Evolutionary conservation across 805 yeast genomes (phyloP), one percentile per base, ranked within the genome.

Genomic region (Ogataea ganodermae): DNA sequence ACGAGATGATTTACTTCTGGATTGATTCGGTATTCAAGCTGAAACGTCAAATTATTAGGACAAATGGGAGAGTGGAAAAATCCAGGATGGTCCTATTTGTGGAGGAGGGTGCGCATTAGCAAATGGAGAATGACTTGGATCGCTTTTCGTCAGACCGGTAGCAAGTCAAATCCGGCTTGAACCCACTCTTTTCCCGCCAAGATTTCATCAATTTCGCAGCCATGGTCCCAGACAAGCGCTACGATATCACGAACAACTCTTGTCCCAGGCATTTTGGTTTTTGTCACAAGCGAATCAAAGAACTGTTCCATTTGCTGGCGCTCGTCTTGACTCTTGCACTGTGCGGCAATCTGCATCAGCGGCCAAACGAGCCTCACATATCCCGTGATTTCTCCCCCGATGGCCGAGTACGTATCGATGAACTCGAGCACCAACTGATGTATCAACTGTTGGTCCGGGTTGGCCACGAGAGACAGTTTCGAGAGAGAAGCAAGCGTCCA

Each of bases 281-380:
- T 66, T 10, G 56, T 48, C 48, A 69, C 70, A 6, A 74, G 56
- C 1, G 56, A 57, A 30, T 66, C 68, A 62, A 73, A 65, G 50
- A 58, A 65, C 10, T 42, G 28, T 13, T 42, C 45, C 18, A 74
- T 40, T 3, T 41, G 46, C 1, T 42, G 33, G 40, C 68, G 53
- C 42, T 75, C 75, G 10, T 45, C 57, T 1, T 35, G 51, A 0
- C 67, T 60, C 12, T 58, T 53, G 41, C 74, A 68, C 27, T 65
- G 69, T 39, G 76, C 68, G 1, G 75, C 75, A 31, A 76, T 62
- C n/a, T 74, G 74, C 53, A 72, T 71, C 1, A 76, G 61, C 0
- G 81, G 81, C 81, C 81, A 76, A 4, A 75, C 75, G 76, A 76
- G 75, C 51, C 74, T 79, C 4, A 76, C 70, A 2, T 73, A 71